A percentile compares a stretch with the other conserved stretches of the same genome.
Conservation (phyloP, 1,284 basidiomycete genomes). For the Rhodotorula sp. region DNA sequence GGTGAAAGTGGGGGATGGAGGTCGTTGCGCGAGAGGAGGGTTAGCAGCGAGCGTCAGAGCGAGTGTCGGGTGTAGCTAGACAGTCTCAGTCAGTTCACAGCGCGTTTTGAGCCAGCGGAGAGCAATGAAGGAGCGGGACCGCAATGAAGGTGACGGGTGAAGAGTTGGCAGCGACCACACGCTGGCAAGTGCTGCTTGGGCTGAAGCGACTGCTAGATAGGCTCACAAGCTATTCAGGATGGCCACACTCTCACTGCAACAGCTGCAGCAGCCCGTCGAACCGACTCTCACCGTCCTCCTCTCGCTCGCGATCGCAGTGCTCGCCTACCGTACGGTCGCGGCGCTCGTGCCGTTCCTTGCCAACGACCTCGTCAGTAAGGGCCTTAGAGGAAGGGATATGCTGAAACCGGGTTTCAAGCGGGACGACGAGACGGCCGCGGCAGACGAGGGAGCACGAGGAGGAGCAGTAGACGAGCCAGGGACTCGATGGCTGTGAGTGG, state of each 20-base stretch:
- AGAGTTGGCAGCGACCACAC: too few species aligned
- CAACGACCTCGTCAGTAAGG: slow-evolving; percentile 39
- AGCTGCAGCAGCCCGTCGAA: slow-evolving; percentile 4
- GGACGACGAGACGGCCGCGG: neutral
- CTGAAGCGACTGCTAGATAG: neutral
- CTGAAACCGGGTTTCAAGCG: slow-evolving; percentile 42
- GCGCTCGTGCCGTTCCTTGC: slow-evolving; percentile 40
- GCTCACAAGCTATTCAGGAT: neutral
- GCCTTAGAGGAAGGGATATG: slow-evolving; percentile 44
- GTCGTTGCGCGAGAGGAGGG: neutral
- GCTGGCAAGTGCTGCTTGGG: too few species aligned
- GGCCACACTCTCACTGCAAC: neutral
- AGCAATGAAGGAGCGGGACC: too few species aligned
- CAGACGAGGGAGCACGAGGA: neutral
- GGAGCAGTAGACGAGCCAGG: slow-evolving; percentile 1
- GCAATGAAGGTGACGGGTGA: too few species aligned
- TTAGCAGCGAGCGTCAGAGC: neutral
- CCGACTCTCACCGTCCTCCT: slow-evolving; percentile 27
- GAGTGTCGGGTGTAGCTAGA: too few species aligned
- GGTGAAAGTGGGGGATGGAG: neutral
- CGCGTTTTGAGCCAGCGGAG: too few species aligned
- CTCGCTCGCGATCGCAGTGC: slow-evolving; percentile 11
- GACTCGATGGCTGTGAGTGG: slow-evolving; percentile 14
- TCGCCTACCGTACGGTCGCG: slow-evolving; percentile 38
- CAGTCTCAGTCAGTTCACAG: too few species aligned